phyloP scores from a whole-genome alignment of 2,329 filamentous ascomycete genomes.

The Alternaria ventricosa region DNA sequence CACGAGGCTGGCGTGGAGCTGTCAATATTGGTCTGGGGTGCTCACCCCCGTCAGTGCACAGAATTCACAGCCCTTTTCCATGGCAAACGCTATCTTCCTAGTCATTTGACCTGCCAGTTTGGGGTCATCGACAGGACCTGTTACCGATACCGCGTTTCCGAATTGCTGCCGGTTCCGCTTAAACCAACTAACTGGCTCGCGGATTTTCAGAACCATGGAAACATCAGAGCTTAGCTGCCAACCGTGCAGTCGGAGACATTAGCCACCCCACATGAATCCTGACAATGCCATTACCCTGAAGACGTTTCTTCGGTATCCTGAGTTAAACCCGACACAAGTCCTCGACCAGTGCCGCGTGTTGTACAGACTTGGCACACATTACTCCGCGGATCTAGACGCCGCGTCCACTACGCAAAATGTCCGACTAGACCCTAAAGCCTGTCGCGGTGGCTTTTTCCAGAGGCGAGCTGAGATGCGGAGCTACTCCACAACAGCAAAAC shows the following conservation, averaged over 20 bases:
- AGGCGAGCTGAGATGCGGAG: slow-evolving; percentile 10
- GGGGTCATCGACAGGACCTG: background rate
- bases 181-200: background rate
- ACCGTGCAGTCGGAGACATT: slow-evolving; percentile 1
- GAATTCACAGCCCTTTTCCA: background rate
- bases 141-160: slow-evolving; percentile 3
- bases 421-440: slow-evolving; percentile 3
- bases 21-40: slow-evolving; percentile 1
- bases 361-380: background rate
- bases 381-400: background rate
- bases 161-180: slow-evolving; percentile 3
- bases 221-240: background rate
- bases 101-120: slow-evolving; percentile 8
- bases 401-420: slow-evolving; percentile 1
- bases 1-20: slow-evolving; percentile 5
- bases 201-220: background rate
- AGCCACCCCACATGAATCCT: background rate
- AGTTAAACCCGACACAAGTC: background rate
- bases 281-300: background rate
- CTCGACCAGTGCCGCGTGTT: background rate
- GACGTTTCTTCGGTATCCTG: background rate
- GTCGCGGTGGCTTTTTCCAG: slow-evolving; percentile 6
- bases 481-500: slow-evolving; percentile 3
- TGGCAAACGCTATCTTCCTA: slow-evolving; percentile 1
- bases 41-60: slow-evolving; percentile 6